A percentile compares a stretch with the other conserved stretches of the same genome.
Evolutionary conservation across 2,329 filamentous ascomycete genomes (phyloP).

Genomic region (Ascochyta clinopodiicola): DNA sequence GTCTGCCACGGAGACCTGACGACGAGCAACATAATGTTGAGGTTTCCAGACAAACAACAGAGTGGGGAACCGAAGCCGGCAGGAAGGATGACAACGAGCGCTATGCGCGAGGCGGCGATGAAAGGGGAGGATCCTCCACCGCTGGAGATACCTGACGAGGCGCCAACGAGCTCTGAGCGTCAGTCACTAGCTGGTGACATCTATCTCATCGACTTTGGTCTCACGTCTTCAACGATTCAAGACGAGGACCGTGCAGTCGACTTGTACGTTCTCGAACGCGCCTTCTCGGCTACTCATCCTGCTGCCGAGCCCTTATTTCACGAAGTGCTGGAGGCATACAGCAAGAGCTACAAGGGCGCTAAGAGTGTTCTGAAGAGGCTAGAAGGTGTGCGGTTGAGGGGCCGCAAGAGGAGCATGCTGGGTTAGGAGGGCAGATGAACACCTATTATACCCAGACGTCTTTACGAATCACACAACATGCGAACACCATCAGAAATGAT

Average conservation of each 20-base stretch:
- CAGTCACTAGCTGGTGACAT: conserved; percentile 66
- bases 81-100: conserved; percentile 30
- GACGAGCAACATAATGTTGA: conserved; percentile 93
- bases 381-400: conserved; percentile 91
- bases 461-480: neutral
- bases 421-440: conserved; percentile 60
- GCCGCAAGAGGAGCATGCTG: conserved; percentile 95
- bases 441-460: conserved; percentile 4
- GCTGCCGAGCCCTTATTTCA: conserved; percentile 78
- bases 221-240: conserved; percentile 78
- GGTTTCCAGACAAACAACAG: conserved; percentile 2
- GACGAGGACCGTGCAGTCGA: conserved; percentile 97
- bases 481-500: neutral
- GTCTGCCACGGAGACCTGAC: conserved; percentile 95
- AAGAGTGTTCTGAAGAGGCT: conserved; percentile 77
- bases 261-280: conserved; percentile 91
- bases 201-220: conserved; percentile 91
- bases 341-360: conserved; percentile 75
- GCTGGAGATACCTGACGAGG: conserved; percentile 2
- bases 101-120: conserved; percentile 35
- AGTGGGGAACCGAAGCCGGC: neutral
- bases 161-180: conserved; percentile 1
- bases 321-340: conserved; percentile 77
- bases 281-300: conserved; percentile 94
- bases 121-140: conserved; percentile 18